A percentile compares a stretch with the other conserved stretches of the same genome.
phyloP scores from a whole-genome alignment of 2,329 filamentous ascomycete genomes.

The Metarhizium rileyi region DNA sequence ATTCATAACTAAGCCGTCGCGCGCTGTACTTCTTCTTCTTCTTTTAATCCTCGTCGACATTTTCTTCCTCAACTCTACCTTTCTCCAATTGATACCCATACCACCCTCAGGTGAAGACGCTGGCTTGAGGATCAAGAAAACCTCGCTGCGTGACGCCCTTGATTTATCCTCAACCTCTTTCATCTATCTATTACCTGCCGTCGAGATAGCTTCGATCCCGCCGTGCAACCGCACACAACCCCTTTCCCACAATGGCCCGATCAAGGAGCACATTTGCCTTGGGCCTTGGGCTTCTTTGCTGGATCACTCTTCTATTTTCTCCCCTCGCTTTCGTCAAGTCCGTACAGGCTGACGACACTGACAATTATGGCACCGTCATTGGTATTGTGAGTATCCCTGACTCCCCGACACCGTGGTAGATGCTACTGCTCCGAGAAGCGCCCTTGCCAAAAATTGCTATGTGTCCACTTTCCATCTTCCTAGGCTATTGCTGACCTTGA shows the following conservation, averaged over 20 bases:
- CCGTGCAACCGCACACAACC: constrained; percentile 13
- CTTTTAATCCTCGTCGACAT: not conserved
- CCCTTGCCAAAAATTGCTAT: not conserved
- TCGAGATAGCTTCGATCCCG: constrained; percentile 1
- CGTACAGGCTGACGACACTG: constrained; percentile 62
- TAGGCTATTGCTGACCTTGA: not conserved
- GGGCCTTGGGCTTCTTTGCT: constrained; percentile 82
- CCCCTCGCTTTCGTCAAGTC: constrained; percentile 78
- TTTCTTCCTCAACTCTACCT: constrained; percentile 11
- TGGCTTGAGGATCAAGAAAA: constrained; percentile 19
- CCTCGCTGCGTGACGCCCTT: constrained; percentile 17
- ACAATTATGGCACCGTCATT: constrained; percentile 80
- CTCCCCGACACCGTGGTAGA: not conserved
- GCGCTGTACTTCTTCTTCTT: constrained; percentile 16
- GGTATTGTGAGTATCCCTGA: constrained; percentile 60
- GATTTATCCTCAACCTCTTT: constrained; percentile 10
- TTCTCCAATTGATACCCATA: constrained; percentile 18
- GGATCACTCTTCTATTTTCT: constrained; percentile 81
- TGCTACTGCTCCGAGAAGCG: not conserved
- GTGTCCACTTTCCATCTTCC: not conserved
- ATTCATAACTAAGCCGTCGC: constrained; percentile 29
- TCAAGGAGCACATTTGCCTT: constrained; percentile 62
- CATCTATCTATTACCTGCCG: constrained; percentile 7
- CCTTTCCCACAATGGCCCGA: constrained; percentile 36
- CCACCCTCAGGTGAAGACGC: constrained; percentile 17